A percentile compares a stretch with the other conserved stretches of the same genome.
Conservation (phyloP, 179 eudicot genomes). For the Monotropa hypopitys region DNA sequence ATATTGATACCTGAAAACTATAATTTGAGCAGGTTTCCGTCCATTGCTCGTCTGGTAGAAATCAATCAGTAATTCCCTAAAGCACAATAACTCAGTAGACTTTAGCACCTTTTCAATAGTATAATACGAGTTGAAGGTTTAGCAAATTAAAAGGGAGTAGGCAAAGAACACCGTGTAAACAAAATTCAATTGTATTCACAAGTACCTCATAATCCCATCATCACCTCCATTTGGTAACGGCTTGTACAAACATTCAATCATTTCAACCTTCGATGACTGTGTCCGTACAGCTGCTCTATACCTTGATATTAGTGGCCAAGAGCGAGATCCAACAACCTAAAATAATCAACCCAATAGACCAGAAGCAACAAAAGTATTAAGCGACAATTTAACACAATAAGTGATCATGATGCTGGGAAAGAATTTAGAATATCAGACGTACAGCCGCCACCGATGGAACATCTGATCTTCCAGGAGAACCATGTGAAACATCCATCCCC, state of each 20-base stretch:
- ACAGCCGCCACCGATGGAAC: slow-evolving; percentile 95
- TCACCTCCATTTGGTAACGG: slow-evolving; percentile 62
- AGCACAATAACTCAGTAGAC: slow-evolving; percentile 7
- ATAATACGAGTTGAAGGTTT: not conserved
- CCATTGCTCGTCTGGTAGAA: slow-evolving; percentile 60
- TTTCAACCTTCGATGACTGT: slow-evolving; percentile 80
- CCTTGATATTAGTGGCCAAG: slow-evolving; percentile 84
- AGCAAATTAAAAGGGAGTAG: not conserved
- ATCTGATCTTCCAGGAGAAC: slow-evolving; percentile 73
- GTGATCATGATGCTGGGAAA: slow-evolving; percentile 3
- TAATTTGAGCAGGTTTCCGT: slow-evolving; percentile 61
- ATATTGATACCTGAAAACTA: slow-evolving; percentile 65
- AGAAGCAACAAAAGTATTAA: not conserved
- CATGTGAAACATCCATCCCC: slow-evolving; percentile 98
- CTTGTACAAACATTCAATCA: slow-evolving; percentile 66
- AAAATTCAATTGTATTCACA: not conserved
- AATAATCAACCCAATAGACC: not conserved
- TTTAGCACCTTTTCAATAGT: not conserved
- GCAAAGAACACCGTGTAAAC: not conserved
- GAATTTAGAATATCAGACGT: slow-evolving; percentile 7
- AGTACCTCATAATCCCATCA: slow-evolving; percentile 83
- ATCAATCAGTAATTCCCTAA: slow-evolving; percentile 66
- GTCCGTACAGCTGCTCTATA: slow-evolving; percentile 76
- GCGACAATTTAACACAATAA: not conserved
- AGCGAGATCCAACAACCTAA: slow-evolving; percentile 86